phyloP scores from a whole-genome alignment of 108 stramenopile species.

The Craspedostauros australis region DNA sequence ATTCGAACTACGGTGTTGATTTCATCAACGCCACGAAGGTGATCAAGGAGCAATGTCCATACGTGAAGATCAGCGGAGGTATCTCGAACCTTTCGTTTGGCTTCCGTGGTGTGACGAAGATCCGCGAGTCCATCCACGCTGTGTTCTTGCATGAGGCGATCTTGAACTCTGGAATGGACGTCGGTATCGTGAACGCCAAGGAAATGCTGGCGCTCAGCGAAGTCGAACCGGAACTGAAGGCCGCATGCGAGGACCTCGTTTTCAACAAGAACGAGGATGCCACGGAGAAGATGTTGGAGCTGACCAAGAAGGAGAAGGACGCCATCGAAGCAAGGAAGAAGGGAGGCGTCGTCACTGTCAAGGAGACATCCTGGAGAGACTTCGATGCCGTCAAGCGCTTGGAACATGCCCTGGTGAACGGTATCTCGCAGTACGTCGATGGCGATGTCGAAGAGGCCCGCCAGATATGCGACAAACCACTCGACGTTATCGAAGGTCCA shows the following conservation, averaged over 20 bases:
- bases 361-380: constrained; percentile 83
- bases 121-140: constrained; percentile 98
- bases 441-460: constrained; percentile 90
- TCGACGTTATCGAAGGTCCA: constrained; percentile 99
- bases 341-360: constrained; percentile 51
- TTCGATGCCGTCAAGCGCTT: constrained; percentile 83
- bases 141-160: constrained; percentile 96
- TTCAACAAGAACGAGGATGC: constrained; percentile 83
- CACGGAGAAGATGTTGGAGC: constrained; percentile 90
- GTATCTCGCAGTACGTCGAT: constrained; percentile 93
- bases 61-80: constrained; percentile 96
- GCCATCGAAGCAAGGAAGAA: constrained; percentile 79
- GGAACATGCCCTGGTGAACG: constrained; percentile 95
- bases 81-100: constrained; percentile 99
- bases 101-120: constrained; percentile 93
- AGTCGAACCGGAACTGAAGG: constrained; percentile 78
- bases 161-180: constrained; percentile 96
- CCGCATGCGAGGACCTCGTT: constrained; percentile 84
- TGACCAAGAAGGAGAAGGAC: constrained; percentile 81
- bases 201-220: constrained; percentile 86
- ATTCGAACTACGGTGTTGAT: constrained; percentile 96
- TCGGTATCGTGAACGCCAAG: constrained; percentile 98
- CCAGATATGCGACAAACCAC: constrained; percentile 52
- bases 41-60: constrained; percentile 97
- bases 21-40: constrained; percentile 91